These are phyloP conservation scores for Penicillium cataractarum DNA, from an alignment of 495 filamentous ascomycete genomes.

Conservation along the genomic window DNA sequence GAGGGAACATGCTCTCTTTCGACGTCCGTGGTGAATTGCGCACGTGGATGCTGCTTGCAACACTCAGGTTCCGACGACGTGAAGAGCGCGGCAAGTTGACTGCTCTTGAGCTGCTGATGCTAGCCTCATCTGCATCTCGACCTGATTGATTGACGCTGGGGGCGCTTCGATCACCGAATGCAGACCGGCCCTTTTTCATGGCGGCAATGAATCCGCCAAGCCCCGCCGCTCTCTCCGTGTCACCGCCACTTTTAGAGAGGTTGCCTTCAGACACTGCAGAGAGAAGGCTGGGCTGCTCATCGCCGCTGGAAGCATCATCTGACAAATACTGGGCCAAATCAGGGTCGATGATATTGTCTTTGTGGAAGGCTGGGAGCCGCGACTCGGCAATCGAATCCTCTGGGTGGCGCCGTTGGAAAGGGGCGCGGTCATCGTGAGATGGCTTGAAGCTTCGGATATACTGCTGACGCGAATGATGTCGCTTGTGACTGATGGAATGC, in stretches of 20 bases:
- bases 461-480: conserved; percentile 86
- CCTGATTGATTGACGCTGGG: conserved; percentile 63
- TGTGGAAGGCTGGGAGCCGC: conserved; percentile 88
- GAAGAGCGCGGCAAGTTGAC: conserved; percentile 56
- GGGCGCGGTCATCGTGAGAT: conserved; percentile 77
- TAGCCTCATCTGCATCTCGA: conserved; percentile 63
- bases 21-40: conserved; percentile 67
- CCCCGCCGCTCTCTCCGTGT: conserved; percentile 56
- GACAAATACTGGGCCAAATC: conserved; percentile 95
- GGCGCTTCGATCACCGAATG: conserved; percentile 69
- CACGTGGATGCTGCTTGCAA: conserved; percentile 68
- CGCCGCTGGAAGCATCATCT: conserved; percentile 88
- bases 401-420: conserved; percentile 76
- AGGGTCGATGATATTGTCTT: conserved; percentile 97
- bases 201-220: conserved; percentile 60
- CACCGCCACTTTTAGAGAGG: conserved; percentile 52
- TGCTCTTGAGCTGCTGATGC: conserved; percentile 61
- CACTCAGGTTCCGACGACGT: conserved; percentile 76
- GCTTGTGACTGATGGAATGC: conserved; percentile 75
- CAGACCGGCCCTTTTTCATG: conserved; percentile 73
- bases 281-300: conserved; percentile 88
- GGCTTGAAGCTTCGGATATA: conserved; percentile 61
- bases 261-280: conserved; percentile 64
- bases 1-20: conserved; percentile 44
- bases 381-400: conserved; percentile 66